phyloP scores from a whole-genome alignment of 2,329 filamentous ascomycete genomes.

The Colletotrichum melonis region DNA sequence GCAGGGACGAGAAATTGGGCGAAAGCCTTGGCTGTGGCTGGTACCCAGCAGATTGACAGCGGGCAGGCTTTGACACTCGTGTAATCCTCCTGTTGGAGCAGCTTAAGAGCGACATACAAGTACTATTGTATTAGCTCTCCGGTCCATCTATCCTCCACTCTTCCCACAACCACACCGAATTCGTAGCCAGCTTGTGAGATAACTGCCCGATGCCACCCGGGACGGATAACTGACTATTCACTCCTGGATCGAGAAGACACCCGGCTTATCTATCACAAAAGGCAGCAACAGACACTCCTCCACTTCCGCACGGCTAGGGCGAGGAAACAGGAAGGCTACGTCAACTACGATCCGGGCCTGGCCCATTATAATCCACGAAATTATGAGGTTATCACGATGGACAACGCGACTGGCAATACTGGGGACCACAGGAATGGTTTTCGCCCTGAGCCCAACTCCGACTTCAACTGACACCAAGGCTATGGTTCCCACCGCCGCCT shows the following conservation, averaged over 20 bases:
- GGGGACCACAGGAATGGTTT: neutral
- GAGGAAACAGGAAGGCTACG: neutral
- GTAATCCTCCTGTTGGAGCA: neutral
- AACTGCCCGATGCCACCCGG: neutral
- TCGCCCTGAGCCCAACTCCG: conserved; percentile 5
- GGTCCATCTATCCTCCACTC: neutral
- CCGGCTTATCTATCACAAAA: neutral
- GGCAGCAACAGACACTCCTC: neutral
- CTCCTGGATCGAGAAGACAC: neutral
- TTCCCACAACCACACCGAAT: neutral
- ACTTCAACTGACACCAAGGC: conserved; percentile 13
- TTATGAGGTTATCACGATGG: conserved; percentile 21
- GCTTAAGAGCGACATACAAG: neutral
- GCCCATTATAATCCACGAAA: neutral
- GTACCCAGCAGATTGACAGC: neutral
- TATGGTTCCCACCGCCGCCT: neutral
- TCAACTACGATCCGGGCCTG: neutral
- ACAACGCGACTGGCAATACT: neutral
- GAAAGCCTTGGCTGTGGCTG: neutral
- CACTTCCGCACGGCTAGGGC: neutral
- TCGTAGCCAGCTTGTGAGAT: neutral
- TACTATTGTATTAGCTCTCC: neutral
- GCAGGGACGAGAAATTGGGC: conserved; percentile 11
- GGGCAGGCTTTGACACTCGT: neutral
- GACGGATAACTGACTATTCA: neutral